A percentile compares a stretch with the other conserved stretches of the same genome.
Conservation (phyloP, 176 grass and related monocot genomes). For the bread wheat (Triticum aestivum) region IWGSC_CS_RefSeq_v2.1 NC_057798.1:102952627-102953126, state of each 20-base stretch:
- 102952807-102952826: conserved; percentile 64
- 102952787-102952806: conserved; percentile 52
- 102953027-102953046: neutral
- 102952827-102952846: conserved; percentile 47
- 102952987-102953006: neutral
- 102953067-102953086: too few relatives aligned
- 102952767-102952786: conserved; percentile 54
- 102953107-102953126: too few relatives aligned
- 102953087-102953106: too few relatives aligned
- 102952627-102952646: conserved; percentile 81
- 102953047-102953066: neutral
- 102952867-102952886: conserved; percentile 51
- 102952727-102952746: conserved; percentile 74
- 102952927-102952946: too few relatives aligned
- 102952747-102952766: conserved; percentile 66
- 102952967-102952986: neutral
- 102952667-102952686: conserved; percentile 89
- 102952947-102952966: too few relatives aligned
- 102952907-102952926: too few relatives aligned
- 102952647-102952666: conserved; percentile 75
- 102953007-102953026: too few relatives aligned
- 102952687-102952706: conserved; percentile 81
- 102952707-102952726: conserved; percentile 54
- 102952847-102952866: conserved; percentile 20
- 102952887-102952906: conserved; percentile 61